phyloP scores from a whole-genome alignment of 768 basidiomycete genomes.

The Leucosporidium scottii region DNA sequence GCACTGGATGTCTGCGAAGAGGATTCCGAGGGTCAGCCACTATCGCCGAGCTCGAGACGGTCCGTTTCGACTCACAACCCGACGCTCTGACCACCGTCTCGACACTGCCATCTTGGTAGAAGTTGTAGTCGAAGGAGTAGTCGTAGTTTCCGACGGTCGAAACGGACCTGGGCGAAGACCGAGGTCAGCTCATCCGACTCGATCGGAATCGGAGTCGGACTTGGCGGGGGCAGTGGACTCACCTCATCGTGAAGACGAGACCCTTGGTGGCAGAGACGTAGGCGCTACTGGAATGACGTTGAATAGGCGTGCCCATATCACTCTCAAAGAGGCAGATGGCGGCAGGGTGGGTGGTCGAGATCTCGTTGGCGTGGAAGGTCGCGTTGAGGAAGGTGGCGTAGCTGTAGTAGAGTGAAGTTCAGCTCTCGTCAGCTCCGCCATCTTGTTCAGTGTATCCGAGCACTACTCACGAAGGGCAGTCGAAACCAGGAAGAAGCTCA shows the following conservation, averaged over 20 bases:
- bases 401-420: conserved; percentile 38
- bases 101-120: conserved; percentile 32
- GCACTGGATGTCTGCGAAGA: conserved; percentile 17
- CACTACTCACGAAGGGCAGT: conserved; percentile 3
- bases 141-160: conserved; percentile 26
- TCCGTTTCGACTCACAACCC: conserved; percentile 9
- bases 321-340: conserved; percentile 35
- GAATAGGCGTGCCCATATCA: conserved; percentile 36
- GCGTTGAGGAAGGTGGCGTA: conserved; percentile 39
- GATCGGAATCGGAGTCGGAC: no score
- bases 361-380: conserved; percentile 38
- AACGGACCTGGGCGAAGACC: background rate
- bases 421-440: no score
- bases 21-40: no score
- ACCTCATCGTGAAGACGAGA: no score
- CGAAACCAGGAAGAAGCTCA: background rate
- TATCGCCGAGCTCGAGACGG: no score
- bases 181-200: no score
- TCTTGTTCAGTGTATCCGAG: no score
- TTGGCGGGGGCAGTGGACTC: no score
- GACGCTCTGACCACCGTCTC: conserved; percentile 26
- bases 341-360: conserved; percentile 37
- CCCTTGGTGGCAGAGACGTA: conserved; percentile 11
- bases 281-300: conserved; percentile 34
- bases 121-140: conserved; percentile 19